These are phyloP conservation scores for Limnomonas spitsbergensis DNA, from an alignment of 139 green algal genomes.

Conservation along the genomic window DNA sequence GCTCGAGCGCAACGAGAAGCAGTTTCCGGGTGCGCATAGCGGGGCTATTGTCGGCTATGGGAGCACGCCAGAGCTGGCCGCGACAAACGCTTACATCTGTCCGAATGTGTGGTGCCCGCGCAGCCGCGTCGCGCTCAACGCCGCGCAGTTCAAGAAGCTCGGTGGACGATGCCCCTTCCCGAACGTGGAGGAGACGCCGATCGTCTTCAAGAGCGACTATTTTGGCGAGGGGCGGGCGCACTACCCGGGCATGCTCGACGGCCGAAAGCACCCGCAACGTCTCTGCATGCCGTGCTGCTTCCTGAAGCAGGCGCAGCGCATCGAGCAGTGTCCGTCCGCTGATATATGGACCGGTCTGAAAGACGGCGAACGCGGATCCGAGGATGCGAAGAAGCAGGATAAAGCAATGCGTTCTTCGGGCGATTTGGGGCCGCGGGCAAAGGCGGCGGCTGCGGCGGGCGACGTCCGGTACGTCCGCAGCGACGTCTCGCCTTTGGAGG, in stretches of 20 bases:
- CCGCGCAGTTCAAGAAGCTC: not conserved
- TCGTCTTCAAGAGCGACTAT: constrained; percentile 4
- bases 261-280: not conserved
- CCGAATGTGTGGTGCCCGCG: not conserved
- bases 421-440: not conserved
- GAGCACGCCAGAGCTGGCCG: not conserved
- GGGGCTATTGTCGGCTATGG: constrained; percentile 4
- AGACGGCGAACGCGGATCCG: not conserved
- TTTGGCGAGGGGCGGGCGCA: not conserved
- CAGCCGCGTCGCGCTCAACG: not conserved
- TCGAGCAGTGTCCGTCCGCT: not conserved
- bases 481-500: not conserved
- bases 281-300: constrained; percentile 14
- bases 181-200: not conserved
- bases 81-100: constrained; percentile 9
- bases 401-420: not conserved
- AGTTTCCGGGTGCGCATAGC: not conserved
- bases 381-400: not conserved
- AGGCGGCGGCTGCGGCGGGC: not conserved
- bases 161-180: not conserved
- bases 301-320: not conserved
- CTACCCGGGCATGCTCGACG: not conserved
- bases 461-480: not conserved
- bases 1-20: not conserved
- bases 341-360: not conserved